phyloP scores from a whole-genome alignment of 2,329 filamentous ascomycete species.

The Exophiala sideris region DNA sequence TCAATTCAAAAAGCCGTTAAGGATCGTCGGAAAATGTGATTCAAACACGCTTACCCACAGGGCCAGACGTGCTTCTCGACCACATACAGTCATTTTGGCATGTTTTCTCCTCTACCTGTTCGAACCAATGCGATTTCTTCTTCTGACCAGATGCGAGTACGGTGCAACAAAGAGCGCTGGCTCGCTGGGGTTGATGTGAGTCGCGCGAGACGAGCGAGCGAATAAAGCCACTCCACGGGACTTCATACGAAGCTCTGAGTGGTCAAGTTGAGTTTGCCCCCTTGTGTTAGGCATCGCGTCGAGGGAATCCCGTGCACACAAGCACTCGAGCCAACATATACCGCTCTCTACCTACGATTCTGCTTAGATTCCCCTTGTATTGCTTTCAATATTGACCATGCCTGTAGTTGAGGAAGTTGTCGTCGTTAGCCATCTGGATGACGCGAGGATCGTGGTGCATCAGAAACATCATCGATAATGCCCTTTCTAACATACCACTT shows the following conservation, averaged over 20 bases:
- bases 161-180: neutral
- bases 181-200: neutral
- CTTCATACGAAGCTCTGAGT: conserved; percentile 11
- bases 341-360: too few relatives aligned
- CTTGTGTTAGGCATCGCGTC: conserved; percentile 3
- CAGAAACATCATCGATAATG: neutral
- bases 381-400: too few relatives aligned
- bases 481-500: conserved; percentile 1
- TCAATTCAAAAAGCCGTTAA: too few relatives aligned
- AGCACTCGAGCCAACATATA: neutral
- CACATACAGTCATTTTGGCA: too few relatives aligned
- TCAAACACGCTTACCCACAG: too few relatives aligned
- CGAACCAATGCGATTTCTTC: neutral
- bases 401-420: too few relatives aligned
- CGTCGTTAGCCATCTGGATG: too few relatives aligned
- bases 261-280: conserved; percentile 4
- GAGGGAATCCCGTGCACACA: conserved; percentile 2
- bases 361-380: too few relatives aligned
- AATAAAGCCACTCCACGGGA: conserved; percentile 15
- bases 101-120: neutral
- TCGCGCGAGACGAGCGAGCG: conserved; percentile 1
- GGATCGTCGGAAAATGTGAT: too few relatives aligned
- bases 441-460: neutral
- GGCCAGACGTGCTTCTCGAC: too few relatives aligned
- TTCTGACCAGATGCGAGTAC: neutral